These are phyloP conservation scores for Colletotrichum tofieldiae DNA, from an alignment of 2,329 filamentous ascomycete species.

Conservation along the genomic window DNA sequence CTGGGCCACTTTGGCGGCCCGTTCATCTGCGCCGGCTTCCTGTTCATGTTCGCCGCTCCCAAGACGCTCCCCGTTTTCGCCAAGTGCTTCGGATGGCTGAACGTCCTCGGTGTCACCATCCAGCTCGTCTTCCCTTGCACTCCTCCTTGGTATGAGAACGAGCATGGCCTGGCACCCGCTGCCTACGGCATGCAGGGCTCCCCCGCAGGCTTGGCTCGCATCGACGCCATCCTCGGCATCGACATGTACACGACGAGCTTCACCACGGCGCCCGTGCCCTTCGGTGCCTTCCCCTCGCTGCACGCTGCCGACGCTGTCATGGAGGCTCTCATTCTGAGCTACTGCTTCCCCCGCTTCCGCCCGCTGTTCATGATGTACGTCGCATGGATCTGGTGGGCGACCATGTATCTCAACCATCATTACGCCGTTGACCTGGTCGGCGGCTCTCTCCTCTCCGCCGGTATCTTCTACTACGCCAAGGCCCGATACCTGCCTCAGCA, in stretches of 20 bases:
- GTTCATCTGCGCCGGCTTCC: constrained; percentile 80
- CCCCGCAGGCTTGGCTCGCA: constrained; percentile 88
- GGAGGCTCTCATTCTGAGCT: constrained; percentile 92
- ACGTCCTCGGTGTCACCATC: constrained; percentile 87
- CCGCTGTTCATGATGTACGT: constrained; percentile 87
- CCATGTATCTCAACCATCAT: constrained; percentile 98
- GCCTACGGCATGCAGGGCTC: constrained; percentile 93
- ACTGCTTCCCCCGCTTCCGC: constrained; percentile 88
- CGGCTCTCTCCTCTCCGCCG: constrained; percentile 83
- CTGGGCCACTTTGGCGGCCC: constrained; percentile 92
- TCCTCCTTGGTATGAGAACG: constrained; percentile 96
- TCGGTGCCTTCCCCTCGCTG: constrained; percentile 94
- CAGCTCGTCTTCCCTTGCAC: constrained; percentile 95
- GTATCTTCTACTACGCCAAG: constrained; percentile 87
- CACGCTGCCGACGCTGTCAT: constrained; percentile 92
- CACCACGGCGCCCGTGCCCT: constrained; percentile 90
- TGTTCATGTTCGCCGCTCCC: constrained; percentile 92
- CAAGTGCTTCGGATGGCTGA: constrained; percentile 92
- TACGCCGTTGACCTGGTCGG: constrained; percentile 95
- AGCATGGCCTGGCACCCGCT: constrained; percentile 90
- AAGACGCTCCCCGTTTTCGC: constrained; percentile 89
- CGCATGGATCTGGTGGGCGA: constrained; percentile 97
- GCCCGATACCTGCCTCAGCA: constrained; percentile 85
- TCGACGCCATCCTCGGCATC: constrained; percentile 91
- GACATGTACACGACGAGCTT: constrained; percentile 96